Base-by-base conservation (phyloP, 2,329 filamentous ascomycete genomes). In the Aspergillus viridinutans region DNA sequence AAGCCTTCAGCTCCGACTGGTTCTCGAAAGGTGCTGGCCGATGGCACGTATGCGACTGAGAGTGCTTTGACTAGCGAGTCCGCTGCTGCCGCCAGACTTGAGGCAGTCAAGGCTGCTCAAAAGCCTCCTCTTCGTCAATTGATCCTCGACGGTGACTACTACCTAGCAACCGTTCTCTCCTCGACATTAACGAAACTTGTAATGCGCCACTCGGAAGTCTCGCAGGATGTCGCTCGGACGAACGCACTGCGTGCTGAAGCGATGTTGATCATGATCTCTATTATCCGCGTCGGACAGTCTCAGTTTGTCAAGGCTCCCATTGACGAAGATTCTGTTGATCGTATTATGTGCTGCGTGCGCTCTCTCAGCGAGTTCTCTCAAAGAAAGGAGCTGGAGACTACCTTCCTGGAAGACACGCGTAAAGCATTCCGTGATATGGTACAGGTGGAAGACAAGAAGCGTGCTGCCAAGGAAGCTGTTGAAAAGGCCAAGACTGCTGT, bases 241-340 rank as follows among this genome's bases (percentile, higher is more conserved):
- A 99, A 99, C 67, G 92, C 93, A 29, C 83, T 99, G 26, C 89
- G 91, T 51, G 94, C 94, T 3, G 94, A 99, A 76, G 94, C 94
- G 48, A 99, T 99, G 94, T 83, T 99, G 53, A 97, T 99, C 72
- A 96, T 97, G 92, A 96, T 99, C 67, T 97, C 94, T 4, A 95
- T 99, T 65, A 91, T 99, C 64, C 92, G 94, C 51, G 94, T 97
- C 59, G 94, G 94, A 43, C 94, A 99, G 76, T 97, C 93, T n/a
- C 91, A 96, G 62, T 99, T 99, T 66, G 94, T 96, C 70, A 97
- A 97, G 80, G 89, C 91, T 1, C 90, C 92, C 2, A 97, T 99
- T 62, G 94, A 99, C 61, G 94, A 99, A 73, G 94, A 99, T 73
- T 97, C 94, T 0, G 85, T 97, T n/a, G 94, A 99, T 74, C 88